These are phyloP conservation scores for Phytophthora rubi DNA, from an alignment of 352 stramenopile genomes.

Conservation along the genomic window DNA sequence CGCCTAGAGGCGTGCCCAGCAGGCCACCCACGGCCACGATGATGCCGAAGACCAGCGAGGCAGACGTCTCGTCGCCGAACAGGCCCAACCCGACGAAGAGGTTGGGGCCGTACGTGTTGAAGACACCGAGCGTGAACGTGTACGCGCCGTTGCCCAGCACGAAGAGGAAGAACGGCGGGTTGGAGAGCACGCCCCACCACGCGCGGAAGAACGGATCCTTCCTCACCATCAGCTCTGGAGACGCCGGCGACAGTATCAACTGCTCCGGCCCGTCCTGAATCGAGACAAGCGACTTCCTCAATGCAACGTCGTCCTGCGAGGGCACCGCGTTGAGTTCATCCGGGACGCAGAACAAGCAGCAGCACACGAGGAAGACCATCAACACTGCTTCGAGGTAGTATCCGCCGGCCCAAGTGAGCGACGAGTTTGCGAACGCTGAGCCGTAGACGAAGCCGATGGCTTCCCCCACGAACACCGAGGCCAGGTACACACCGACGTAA, in stretches of 20 bases:
- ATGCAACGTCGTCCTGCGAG: slow-evolving; percentile 24
- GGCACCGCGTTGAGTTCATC: slow-evolving; percentile 40
- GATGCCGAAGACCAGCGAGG: slow-evolving; percentile 74
- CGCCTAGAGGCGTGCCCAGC: slow-evolving; percentile 76
- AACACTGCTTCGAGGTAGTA: slow-evolving; percentile 81
- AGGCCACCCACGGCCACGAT: slow-evolving; percentile 64
- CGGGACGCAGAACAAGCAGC: slow-evolving; percentile 51
- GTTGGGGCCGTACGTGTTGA: slow-evolving; percentile 73
- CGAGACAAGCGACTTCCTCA: slow-evolving; percentile 17
- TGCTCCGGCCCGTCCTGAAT: slow-evolving; percentile 9
- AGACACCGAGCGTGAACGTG: slow-evolving; percentile 72
- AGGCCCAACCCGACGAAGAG: slow-evolving; percentile 83
- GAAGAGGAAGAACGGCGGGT: slow-evolving; percentile 66
- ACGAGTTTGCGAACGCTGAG: slow-evolving; percentile 48
- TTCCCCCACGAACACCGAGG: slow-evolving; percentile 77
- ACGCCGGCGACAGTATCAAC: slow-evolving; percentile 1
- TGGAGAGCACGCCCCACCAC: slow-evolving; percentile 51
- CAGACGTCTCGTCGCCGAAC: slow-evolving; percentile 65
- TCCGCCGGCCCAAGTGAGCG: slow-evolving; percentile 63
- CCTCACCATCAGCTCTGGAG: slow-evolving; percentile 18
- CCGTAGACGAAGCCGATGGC: slow-evolving; percentile 82
- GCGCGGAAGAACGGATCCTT: slow-evolving; percentile 32
- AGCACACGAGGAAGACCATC: slow-evolving; percentile 65
- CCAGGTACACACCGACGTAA: slow-evolving; percentile 90
- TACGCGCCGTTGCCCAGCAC: slow-evolving; percentile 73